These are phyloP conservation scores for Naganishia liquefaciens DNA, from an alignment of 1,284 basidiomycete genomes.

Conservation along the genomic window DNA sequence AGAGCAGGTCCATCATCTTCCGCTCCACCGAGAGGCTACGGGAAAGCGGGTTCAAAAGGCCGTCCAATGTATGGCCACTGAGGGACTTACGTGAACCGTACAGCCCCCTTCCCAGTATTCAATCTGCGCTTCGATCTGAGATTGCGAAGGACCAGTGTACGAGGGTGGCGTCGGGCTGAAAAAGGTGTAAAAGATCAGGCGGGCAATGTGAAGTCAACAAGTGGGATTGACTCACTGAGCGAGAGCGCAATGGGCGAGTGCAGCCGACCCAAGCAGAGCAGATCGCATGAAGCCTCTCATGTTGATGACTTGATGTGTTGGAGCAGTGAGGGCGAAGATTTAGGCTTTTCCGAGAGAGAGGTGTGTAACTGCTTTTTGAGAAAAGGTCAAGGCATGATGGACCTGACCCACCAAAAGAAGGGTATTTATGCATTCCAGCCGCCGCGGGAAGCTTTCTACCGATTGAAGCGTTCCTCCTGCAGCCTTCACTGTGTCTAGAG, in stretches of 20 bases:
- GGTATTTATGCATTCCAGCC: constrained; percentile 13
- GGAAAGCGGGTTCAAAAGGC: neutral
- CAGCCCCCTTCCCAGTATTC: constrained; percentile 36
- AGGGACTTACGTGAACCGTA: constrained; percentile 38
- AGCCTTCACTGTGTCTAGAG: too few relatives aligned
- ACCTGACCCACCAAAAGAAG: neutral
- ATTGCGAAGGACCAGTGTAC: constrained; percentile 24
- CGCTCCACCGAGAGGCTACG: constrained; percentile 39
- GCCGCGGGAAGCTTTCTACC: neutral
- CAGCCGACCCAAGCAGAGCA: constrained; percentile 1
- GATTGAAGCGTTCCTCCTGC: too few relatives aligned
- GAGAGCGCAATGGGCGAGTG: constrained; percentile 6
- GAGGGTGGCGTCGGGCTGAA: constrained; percentile 24
- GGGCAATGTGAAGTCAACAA: neutral
- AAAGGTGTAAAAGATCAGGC: neutral
- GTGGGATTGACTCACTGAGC: constrained; percentile 14
- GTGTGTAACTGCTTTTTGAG: neutral
- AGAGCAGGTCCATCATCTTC: constrained; percentile 41
- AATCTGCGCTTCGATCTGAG: constrained; percentile 33
- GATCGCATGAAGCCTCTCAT: constrained; percentile 7
- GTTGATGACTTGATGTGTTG: neutral
- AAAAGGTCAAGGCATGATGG: too few relatives aligned
- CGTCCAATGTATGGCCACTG: neutral
- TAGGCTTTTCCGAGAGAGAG: too few relatives aligned
- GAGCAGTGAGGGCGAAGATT: neutral